Evolutionary conservation across 208 protist species (phyloP).

Genomic region (Trypanosoma avium): DNA sequence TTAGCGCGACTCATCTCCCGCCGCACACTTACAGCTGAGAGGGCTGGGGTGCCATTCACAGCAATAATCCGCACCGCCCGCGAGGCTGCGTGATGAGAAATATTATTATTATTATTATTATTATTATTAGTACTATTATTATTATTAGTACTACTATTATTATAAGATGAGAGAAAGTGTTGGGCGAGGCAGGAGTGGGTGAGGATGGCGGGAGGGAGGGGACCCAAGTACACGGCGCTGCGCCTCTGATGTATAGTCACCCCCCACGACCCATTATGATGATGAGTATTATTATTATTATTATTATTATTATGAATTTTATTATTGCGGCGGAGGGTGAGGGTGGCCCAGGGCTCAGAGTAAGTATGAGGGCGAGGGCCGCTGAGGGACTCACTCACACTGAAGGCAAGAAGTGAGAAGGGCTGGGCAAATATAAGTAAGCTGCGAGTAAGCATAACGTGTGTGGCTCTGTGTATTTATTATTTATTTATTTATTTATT

Average conservation of each 20-base stretch:
- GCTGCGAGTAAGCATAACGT: slow-evolving; percentile 12
- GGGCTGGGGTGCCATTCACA: slow-evolving; percentile 11
- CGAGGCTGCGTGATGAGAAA: no score
- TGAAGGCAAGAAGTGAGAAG: slow-evolving; percentile 1
- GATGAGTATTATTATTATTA: no score
- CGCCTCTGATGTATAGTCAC: slow-evolving; percentile 3
- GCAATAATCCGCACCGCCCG: slow-evolving; percentile 1
- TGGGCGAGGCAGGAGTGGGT: background rate
- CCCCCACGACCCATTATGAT: background rate
- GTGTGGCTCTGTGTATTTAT: background rate
- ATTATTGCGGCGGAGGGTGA: slow-evolving; percentile 13
- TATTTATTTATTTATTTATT: background rate
- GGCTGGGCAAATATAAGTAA: background rate
- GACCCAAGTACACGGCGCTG: slow-evolving; percentile 3
- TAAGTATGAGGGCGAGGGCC: no score
- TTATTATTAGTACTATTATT: no score
- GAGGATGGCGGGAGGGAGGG: background rate
- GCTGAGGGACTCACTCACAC: slow-evolving; percentile 12
- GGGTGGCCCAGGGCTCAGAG: slow-evolving; percentile 4
- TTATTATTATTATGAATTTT: no score
- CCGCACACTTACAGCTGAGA: background rate
- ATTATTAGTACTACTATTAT: no score
- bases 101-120: no score
- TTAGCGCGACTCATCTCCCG: slow-evolving; percentile 9
- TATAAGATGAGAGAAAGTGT: slow-evolving; percentile 18